These are phyloP conservation scores for Epicoccum nigrum DNA, from an alignment of 2,329 filamentous ascomycete species.

Conservation along the genomic window DNA sequence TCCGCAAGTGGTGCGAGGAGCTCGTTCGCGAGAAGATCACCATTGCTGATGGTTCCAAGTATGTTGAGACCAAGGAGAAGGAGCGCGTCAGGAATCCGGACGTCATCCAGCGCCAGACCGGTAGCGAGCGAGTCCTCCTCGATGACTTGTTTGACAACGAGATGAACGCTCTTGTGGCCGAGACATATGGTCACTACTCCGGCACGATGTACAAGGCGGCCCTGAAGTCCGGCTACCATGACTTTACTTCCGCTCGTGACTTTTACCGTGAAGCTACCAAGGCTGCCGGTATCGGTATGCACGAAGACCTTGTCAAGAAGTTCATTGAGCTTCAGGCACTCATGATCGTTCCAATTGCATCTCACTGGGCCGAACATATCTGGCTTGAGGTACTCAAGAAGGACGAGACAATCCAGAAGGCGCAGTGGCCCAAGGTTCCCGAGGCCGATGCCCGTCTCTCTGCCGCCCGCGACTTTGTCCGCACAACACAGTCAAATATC, in stretches of 20 bases:
- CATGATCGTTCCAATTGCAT: conserved; percentile 81
- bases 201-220: conserved; percentile 49
- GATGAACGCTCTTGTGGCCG: conserved; percentile 80
- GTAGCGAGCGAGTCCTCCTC: conserved; percentile 76
- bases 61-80: conserved; percentile 49
- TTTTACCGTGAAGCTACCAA: conserved; percentile 85
- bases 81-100: conserved; percentile 58
- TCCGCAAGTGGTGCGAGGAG: conserved; percentile 93
- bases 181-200: conserved; percentile 79
- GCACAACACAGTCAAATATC: conserved; percentile 75
- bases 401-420: conserved; percentile 76
- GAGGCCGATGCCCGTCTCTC: conserved; percentile 70
- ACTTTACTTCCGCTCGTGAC: conserved; percentile 86
- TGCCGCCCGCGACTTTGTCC: conserved; percentile 83
- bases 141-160: conserved; percentile 94
- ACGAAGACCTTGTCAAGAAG: conserved; percentile 75
- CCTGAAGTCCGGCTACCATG: conserved; percentile 73
- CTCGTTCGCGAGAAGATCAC: conserved; percentile 67
- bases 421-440: conserved; percentile 73
- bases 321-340: conserved; percentile 89
- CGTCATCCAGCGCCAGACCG: conserved; percentile 67
- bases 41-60: conserved; percentile 52
- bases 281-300: conserved; percentile 82
- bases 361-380: conserved; percentile 93
- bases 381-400: conserved; percentile 90